A percentile compares a stretch with the other conserved stretches of the same genome.
phyloP scores from a whole-genome alignment of 2,329 filamentous ascomycete genomes.

The Fusarium verrucosum region DNA sequence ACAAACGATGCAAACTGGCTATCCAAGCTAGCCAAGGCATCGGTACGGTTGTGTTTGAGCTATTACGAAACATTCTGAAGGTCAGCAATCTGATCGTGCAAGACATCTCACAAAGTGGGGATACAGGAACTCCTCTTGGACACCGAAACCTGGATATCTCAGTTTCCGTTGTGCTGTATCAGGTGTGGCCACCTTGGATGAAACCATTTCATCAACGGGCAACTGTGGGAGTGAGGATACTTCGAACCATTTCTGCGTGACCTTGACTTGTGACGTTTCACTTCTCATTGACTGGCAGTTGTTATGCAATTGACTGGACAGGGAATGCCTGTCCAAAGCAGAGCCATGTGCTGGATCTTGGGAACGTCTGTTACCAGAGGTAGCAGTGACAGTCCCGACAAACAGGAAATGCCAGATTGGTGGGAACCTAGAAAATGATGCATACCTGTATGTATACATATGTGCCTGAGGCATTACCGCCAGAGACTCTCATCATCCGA shows the following conservation, averaged over 20 bases:
- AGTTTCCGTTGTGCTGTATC: constrained; percentile 23
- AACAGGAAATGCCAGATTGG: constrained; percentile 20
- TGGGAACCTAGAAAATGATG: constrained; percentile 13
- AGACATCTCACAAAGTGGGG: background rate
- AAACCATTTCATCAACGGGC: constrained; percentile 6
- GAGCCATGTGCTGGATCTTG: constrained; percentile 26
- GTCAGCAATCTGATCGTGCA: background rate
- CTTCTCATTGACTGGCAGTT: constrained; percentile 1
- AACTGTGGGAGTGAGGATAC: constrained; percentile 22
- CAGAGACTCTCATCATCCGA: background rate
- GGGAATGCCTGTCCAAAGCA: constrained; percentile 4
- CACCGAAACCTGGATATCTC: constrained; percentile 13
- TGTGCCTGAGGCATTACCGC: background rate
- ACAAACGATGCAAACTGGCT: background rate
- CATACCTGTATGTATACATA: constrained; percentile 3
- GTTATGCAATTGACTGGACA: constrained; percentile 3
- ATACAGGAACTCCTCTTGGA: background rate
- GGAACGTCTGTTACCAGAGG: background rate
- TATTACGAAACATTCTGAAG: constrained; percentile 4
- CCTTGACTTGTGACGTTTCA: background rate
- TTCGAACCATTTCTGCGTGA: background rate
- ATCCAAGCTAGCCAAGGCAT: background rate
- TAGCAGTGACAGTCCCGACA: constrained; percentile 2
- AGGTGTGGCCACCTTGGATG: constrained; percentile 8
- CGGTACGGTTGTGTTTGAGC: background rate